These are phyloP conservation scores for Yamadazyma scolyti DNA, from an alignment of 805 yeast species.

Conservation along the genomic window DNA sequence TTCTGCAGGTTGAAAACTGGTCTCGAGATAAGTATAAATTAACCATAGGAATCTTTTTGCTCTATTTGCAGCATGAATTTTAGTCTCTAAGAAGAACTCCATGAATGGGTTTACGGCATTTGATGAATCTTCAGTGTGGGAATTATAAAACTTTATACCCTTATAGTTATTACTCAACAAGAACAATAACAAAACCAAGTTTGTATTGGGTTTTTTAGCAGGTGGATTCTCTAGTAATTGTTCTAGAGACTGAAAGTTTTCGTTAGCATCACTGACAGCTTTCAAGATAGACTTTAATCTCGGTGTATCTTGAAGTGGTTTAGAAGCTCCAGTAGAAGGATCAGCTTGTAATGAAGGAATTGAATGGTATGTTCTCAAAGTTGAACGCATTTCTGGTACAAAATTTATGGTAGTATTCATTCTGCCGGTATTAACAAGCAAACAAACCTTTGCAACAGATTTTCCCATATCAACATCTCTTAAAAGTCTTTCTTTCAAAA, in stretches of 20 bases:
- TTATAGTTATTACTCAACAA: conserved; percentile 63
- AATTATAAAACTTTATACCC: conserved; percentile 40
- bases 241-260: conserved; percentile 39
- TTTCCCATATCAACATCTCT: conserved; percentile 59
- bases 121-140: conserved; percentile 13
- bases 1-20: conserved; percentile 53
- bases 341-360: conserved; percentile 84
- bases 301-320: conserved; percentile 92
- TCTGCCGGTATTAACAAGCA: conserved; percentile 87
- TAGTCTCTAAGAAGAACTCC: conserved; percentile 67
- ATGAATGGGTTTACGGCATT: conserved; percentile 46
- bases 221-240: conserved; percentile 40
- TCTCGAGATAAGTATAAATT: conserved; percentile 73
- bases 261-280: conserved; percentile 74
- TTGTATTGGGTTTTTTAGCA: conserved; percentile 50
- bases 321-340: conserved; percentile 45
- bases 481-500: conserved; percentile 72
- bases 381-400: conserved; percentile 93
- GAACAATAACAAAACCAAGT: conserved; percentile 65
- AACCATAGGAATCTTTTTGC: conserved; percentile 81
- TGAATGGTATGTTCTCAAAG: conserved; percentile 87
- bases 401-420: conserved; percentile 94
- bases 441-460: conserved; percentile 75
- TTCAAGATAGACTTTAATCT: conserved; percentile 85
- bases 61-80: conserved; percentile 60